Conservation (phyloP, 257 asterid species). For the Primulina eburnea region DNA sequence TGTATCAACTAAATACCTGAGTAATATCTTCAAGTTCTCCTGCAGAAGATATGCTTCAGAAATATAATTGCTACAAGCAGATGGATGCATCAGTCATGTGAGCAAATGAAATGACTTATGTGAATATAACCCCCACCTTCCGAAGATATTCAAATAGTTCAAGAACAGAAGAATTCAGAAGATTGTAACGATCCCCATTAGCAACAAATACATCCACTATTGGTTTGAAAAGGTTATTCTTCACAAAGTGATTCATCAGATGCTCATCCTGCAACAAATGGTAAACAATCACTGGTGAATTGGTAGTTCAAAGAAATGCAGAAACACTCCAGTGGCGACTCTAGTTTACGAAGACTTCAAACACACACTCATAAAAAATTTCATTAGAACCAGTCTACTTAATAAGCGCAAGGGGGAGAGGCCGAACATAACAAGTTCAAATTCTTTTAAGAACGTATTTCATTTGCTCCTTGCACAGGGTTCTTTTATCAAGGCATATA, state of each 20-base stretch:
- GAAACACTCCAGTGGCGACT: not conserved
- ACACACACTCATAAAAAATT: not conserved
- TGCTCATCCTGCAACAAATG: constrained; percentile 85
- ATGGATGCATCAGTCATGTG: constrained; percentile 22
- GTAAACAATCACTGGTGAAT: constrained; percentile 8
- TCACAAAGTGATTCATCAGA: constrained; percentile 72
- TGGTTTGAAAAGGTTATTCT: constrained; percentile 78
- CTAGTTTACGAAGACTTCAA: constrained; percentile 4
- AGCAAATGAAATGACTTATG: constrained; percentile 10
- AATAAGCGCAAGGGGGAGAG: constrained; percentile 1
- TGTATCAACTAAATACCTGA: constrained; percentile 75
- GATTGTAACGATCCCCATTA: constrained; percentile 90
- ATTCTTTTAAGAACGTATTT: constrained; percentile 5
- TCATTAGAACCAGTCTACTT: not conserved
- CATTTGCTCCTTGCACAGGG: not conserved
- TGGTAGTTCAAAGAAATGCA: constrained; percentile 6
- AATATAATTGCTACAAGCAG: not conserved
- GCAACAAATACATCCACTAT: constrained; percentile 78
- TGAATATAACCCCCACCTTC: constrained; percentile 49
- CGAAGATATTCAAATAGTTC: constrained; percentile 83
- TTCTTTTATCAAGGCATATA: not conserved
- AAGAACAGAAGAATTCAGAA: constrained; percentile 88
- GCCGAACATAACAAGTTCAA: constrained; percentile 7
- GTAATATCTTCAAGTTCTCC: constrained; percentile 80
- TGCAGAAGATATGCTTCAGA: constrained; percentile 36